A percentile compares a stretch with the other conserved stretches of the same genome.
phyloP scores from a whole-genome alignment of 2,329 filamentous ascomycete species.

The Tolypocladium cylindrosporum region DNA sequence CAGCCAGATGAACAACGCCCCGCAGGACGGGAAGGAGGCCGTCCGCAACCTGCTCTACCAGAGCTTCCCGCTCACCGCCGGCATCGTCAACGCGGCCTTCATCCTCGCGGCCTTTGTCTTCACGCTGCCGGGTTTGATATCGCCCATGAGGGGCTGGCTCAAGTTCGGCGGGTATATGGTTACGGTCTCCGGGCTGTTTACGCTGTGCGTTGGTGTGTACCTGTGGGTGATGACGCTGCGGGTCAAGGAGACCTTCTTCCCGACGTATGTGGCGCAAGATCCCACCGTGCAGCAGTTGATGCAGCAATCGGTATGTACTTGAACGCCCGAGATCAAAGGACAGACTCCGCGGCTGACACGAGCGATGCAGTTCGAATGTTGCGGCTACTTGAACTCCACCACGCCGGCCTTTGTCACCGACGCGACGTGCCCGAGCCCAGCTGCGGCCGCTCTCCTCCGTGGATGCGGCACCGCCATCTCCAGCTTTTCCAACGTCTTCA shows the following conservation, averaged over 20 bases:
- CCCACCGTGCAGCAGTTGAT: conserved; percentile 54
- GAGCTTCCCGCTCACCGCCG: conserved; percentile 49
- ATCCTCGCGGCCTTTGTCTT: conserved; percentile 61
- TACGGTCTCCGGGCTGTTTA: conserved; percentile 52
- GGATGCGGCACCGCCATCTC: conserved; percentile 62
- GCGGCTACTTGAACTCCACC: conserved; percentile 66
- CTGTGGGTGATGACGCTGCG: conserved; percentile 67
- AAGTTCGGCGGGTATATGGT: conserved; percentile 59
- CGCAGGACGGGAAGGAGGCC: conserved; percentile 35
- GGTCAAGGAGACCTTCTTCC: conserved; percentile 51
- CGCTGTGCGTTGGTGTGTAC: conserved; percentile 53
- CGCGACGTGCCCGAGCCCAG: conserved; percentile 55
- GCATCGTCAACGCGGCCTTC: conserved; percentile 62
- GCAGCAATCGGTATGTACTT: conserved; percentile 52
- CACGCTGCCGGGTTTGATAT: conserved; percentile 61
- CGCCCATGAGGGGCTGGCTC: conserved; percentile 58
- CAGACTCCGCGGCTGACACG: background rate
- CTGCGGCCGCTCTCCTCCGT: conserved; percentile 57
- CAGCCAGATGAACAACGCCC: conserved; percentile 31
- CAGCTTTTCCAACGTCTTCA: conserved; percentile 57
- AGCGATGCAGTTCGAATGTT: conserved; percentile 59
- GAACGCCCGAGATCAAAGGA: background rate
- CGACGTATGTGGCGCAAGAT: conserved; percentile 50
- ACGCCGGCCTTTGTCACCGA: conserved; percentile 64
- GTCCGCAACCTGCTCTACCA: conserved; percentile 43